These are phyloP conservation scores for Alternaria alternata DNA, from an alignment of 2,329 filamentous ascomycete genomes.

Conservation along the genomic window DNA sequence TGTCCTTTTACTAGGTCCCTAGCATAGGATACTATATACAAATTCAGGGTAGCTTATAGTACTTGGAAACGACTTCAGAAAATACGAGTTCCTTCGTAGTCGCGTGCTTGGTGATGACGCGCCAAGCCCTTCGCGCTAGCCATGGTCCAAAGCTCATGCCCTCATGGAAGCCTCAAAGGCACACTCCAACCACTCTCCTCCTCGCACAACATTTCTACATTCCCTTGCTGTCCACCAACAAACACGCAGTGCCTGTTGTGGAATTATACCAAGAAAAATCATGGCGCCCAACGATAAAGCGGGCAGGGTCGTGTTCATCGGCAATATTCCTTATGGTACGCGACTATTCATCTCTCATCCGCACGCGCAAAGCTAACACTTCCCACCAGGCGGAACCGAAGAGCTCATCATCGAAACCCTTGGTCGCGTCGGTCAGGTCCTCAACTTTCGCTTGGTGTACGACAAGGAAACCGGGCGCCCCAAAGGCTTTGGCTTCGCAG, in stretches of 20 bases:
- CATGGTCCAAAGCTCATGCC: conserved; percentile 9
- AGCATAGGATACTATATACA: too few relatives aligned
- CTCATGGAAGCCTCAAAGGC: conserved; percentile 13
- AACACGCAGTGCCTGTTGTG: not conserved
- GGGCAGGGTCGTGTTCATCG: conserved; percentile 82
- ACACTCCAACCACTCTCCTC: conserved; percentile 5
- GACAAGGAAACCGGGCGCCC: conserved; percentile 94
- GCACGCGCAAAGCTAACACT: conserved; percentile 21
- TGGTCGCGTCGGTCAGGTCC: conserved; percentile 85
- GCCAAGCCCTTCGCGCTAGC: conserved; percentile 16
- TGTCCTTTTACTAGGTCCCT: accelerated
- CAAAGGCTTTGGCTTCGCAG: conserved; percentile 96
- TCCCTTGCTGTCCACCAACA: not conserved
- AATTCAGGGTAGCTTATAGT: too few relatives aligned
- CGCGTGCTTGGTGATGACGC: conserved; percentile 9
- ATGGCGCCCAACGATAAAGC: conserved; percentile 67
- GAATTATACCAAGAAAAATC: not conserved
- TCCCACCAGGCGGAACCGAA: conserved; percentile 80
- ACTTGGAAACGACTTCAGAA: not conserved
- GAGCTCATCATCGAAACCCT: conserved; percentile 96
- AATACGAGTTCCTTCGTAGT: not conserved
- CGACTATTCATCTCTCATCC: conserved; percentile 6
- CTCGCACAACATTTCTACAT: not conserved
- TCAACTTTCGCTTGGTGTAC: conserved; percentile 92
- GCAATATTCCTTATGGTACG: conserved; percentile 83